Evolutionary conservation across 345 rosid species (phyloP).

Genomic region (Arabidopsis suecica): DNA sequence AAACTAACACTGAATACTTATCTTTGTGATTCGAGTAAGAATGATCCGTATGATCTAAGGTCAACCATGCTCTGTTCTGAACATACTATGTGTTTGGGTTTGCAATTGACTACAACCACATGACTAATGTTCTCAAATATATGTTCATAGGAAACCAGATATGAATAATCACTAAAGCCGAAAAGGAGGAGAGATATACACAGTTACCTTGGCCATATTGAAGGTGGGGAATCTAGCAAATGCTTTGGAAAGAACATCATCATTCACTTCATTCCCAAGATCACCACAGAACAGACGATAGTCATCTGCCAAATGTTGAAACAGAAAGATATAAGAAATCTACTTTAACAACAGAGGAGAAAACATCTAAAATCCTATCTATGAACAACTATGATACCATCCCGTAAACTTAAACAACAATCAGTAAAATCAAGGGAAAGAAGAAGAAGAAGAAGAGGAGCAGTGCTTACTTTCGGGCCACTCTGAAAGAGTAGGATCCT

Average conservation of each 20-base stretch:
- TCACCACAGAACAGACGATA: constrained; percentile 95
- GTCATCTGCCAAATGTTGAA: constrained; percentile 69
- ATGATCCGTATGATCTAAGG: constrained; percentile 11
- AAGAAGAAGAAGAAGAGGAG: not conserved
- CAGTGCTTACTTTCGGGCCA: constrained; percentile 92
- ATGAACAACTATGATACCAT: constrained; percentile 12
- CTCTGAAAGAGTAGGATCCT: constrained; percentile 94
- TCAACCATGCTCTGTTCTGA: constrained; percentile 7
- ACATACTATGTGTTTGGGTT: not conserved
- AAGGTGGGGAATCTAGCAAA: constrained; percentile 94
- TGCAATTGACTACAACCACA: not conserved
- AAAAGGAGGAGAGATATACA: constrained; percentile 25
- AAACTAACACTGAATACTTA: not conserved
- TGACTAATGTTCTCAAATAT: not conserved
- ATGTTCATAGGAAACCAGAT: constrained; percentile 5
- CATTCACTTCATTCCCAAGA: constrained; percentile 99
- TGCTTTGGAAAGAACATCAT: constrained; percentile 97
- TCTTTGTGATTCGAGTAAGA: not conserved
- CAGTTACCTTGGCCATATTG: constrained; percentile 89
- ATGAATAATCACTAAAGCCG: constrained; percentile 18
- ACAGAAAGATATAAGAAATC: constrained; percentile 8
- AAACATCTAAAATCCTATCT: not conserved
- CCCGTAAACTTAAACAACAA: constrained; percentile 20
- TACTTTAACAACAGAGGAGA: not conserved
- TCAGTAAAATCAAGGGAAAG: constrained; percentile 16